Base-by-base conservation (phyloP, 192 early-diverging fungal genomes). In the Mortierella antarctica region DNA sequence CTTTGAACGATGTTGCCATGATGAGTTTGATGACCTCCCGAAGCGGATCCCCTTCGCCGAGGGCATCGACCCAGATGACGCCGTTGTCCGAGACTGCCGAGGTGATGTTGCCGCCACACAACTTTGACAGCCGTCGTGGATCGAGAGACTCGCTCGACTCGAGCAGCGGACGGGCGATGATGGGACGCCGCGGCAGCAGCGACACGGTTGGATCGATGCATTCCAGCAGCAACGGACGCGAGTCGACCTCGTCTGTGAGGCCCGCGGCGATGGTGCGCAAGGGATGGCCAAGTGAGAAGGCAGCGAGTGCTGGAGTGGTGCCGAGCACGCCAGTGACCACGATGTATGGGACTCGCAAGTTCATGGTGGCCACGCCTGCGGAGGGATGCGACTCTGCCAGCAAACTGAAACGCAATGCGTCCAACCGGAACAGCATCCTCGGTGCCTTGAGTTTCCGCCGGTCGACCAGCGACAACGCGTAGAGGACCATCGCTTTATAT, bases 281-380 rank as follows among this genome's bases (percentile, higher is more conserved):
- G 62, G 76, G 76, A 11, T 79, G 76, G 76, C 76, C 76, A 55
- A 79, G 76, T 45, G 76, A 79, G 64, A 79, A 79, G 58, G 76
- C 76, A 0, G 76, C 76, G 14, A 79, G 21, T 57, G 76, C 69
- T 0, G 76, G 76, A 11, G 76, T 79, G 23, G 76, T 79, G 0
- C 76, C 76, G 6, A 79, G 76, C 67, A 65, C 69, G 8, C 76
- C 76, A 0, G 69, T 44, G 10, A 54, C 69, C 41, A 62, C 50
- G 1, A 47, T 59, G 11, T 71, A 59, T 67, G 76, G 76, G 8
- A 79, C 76, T 2, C 76, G 76, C 76, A 79, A 79, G 53, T 79
- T 79, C 40, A 65, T 57, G 63, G 76, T 79, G 21, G 66, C 74
- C 1, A 18, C 65, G 0, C 7, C 65, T 8, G 21, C 57, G 13